Conservation (phyloP, 805 yeast species). For the Ogataea glucozyma region DNA sequence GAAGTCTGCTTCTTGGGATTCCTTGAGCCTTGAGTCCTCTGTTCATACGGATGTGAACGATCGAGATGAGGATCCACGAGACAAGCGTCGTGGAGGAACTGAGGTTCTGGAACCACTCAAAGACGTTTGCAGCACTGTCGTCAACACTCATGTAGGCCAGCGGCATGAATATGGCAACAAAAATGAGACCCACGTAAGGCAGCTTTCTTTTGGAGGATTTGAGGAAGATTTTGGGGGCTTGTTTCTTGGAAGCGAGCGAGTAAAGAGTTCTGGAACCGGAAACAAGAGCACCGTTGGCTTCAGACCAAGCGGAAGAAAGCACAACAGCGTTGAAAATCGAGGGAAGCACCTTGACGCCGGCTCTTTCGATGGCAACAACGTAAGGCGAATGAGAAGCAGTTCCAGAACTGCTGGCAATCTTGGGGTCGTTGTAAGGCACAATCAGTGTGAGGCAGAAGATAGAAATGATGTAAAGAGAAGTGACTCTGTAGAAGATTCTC, state of each 20-base stretch:
- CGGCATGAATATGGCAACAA: conserved; percentile 45
- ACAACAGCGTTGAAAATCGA: conserved; percentile 73
- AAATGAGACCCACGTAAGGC: conserved; percentile 53
- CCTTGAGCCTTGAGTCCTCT: conserved; percentile 45
- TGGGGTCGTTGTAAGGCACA: conserved; percentile 41
- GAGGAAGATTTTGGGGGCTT: conserved; percentile 65
- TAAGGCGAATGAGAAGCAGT: conserved; percentile 75
- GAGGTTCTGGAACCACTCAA: conserved; percentile 61
- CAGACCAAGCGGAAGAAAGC: conserved; percentile 47
- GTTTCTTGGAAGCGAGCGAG: conserved; percentile 65
- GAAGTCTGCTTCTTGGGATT: conserved; percentile 34
- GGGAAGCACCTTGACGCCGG: conserved; percentile 62
- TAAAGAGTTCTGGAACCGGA: conserved; percentile 67
- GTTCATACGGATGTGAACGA: conserved; percentile 41
- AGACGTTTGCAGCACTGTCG: conserved; percentile 52
- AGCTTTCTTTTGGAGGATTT: conserved; percentile 53
- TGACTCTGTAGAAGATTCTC: conserved; percentile 25
- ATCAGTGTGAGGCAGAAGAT: conserved; percentile 46
- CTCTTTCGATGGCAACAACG: conserved; percentile 69
- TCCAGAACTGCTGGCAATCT: conserved; percentile 44
- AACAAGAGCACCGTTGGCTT: conserved; percentile 69
- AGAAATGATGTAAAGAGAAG: conserved; percentile 25
- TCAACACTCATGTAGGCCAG: conserved; percentile 67
- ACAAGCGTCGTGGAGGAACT: conserved; percentile 60
- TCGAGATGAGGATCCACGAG: conserved; percentile 52